Evolutionary conservation across 495 filamentous ascomycete species (phyloP), one percentile per base, ranked within the genome.

Genomic region (Neurospora sublineolata): DNA sequence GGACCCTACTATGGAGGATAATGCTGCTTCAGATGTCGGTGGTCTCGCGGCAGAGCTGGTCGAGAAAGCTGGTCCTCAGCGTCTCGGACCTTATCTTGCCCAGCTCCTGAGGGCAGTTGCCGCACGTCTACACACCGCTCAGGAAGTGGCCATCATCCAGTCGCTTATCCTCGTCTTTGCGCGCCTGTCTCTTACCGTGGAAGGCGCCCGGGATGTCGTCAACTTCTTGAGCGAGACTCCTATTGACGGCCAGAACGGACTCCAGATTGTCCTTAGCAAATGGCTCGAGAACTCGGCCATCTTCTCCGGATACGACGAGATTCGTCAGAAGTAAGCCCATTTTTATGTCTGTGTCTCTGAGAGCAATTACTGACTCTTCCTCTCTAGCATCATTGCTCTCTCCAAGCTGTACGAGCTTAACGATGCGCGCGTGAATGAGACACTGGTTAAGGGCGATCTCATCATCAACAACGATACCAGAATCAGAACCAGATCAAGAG

Each of bases 251-350:
- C 84, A 88, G 75, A 97, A 86, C 76, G 95, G 95, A 14, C 84
- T 99, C 9, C 87, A 93, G 69, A 89, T 97, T 3, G 95, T 99
- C 16, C 81, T 99, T 73, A 85, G 88, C 81, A 97, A 97, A 80
- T 99, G 95, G 95, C 85, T 98, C 0, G 94, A 97, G 80, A 95
- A 97, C 80, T 97, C 94, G 3, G 87, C 95, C 81, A 97, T 90
- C 79, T 98, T 99, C 80, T 92, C 93, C 9, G 95, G 95, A 23
- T 99, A 97, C 76, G 94, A 97, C 75, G 94, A 97, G 79, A 98
- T 97, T 76, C 85, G 94, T 75, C 93, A 97, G 78, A 99, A 98
- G 91, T 93, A 81, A 79, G 87, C 81, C 18, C 10, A n/a, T 68
- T 41, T 23, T 5, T 41, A 58, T 3, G 10, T 36, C 40, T 18